Evolutionary conservation across 305 asterid genomes (phyloP), one percentile per base, ranked within the genome.

Genomic region (Solanum hybrid): DNA sequence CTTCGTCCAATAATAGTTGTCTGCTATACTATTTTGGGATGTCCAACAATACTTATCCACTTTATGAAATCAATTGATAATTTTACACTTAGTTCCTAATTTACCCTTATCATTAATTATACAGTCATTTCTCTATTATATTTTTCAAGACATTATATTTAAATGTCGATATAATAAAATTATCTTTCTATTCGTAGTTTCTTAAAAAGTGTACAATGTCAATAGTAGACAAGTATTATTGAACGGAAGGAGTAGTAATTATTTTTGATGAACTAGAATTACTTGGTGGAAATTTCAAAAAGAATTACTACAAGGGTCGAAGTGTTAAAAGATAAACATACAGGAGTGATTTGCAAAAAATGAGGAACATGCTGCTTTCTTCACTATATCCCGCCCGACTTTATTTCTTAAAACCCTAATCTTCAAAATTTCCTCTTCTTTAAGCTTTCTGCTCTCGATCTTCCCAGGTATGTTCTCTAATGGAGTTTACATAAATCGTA

Each of bases 281-380:
- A 18, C 4, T 57, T 57, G 24, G 69, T 57, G 69, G 69, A 57
- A 57, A 20, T 57, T 57, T 18, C 1, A 7, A 31, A 29, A 75
- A 16, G 12, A 75, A 18, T 81, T 39, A 40, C 35, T 40, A 20
- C 46, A 6, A 33, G 88, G 88, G 77, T 22, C 76, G 0, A 85
- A 85, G 14, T 33, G 77, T 57, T 57, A 57, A 33, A 85, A 22
- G 8, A 29, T 33, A 31, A 85, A 33, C 51, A 57, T 11, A 13
- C 4, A 85, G 88, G 88, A 57, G 88, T 57, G 31, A 31, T 31
- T 51, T 85, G 88, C 46, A 85, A 85, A 84, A 84, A 85, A 85
- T 20, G 87, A 84, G 11, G 31, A 57, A 22, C 77, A 61, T 40
- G n/a, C n/a, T 20, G 37, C 34, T 83, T 33, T 64, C 73, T 28